Evolutionary conservation across 371 early-diverging fungal genomes (phyloP), one percentile per base, ranked within the genome.

Genomic region (Rhizomucor pusillus): DNA sequence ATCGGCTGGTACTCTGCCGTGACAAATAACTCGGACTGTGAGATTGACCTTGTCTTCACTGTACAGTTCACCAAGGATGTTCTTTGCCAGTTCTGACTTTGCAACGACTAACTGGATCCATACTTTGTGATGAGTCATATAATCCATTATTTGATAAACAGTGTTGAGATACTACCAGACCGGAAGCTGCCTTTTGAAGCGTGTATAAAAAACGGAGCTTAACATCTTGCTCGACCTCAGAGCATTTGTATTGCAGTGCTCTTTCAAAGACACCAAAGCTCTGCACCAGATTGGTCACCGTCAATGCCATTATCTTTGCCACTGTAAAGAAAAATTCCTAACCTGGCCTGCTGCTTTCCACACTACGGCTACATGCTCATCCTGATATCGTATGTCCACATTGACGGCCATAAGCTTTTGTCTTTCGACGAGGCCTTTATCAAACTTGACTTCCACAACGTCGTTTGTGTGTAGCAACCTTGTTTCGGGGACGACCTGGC

Each of bases 281-380:
- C 69, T 62, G 34, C 16, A 9, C 18, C 14, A 47, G 39, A 29
- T 29, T 3, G 5, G 5, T 7, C 29, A 29, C 3, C 3, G 7
- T 29, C 29, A 29, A 29, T 29, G 29, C 29, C 7, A 5, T 29
- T 29, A 7, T 29, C 5, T n/a, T n/a, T n/a, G n/a, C n/a, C 5
- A 6, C 16, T 19, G 22, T 12, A 14, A 45, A 24, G 43, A 13
- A 22, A 0, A 36, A 12, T 16, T 50, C 24, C 43, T 54, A 22
- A 77, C 77, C 56, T 66, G 73, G 19, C 82, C 82, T 33, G 80
- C 65, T 11, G 80, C 73, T 47, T 82, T 82, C 69, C 77, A 73
- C 0, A 76, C 77, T 23, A 82, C 63, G 9, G 79, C 82, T 1
- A 82, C 34, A 43, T 80, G 54, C 2, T 70, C 62, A 39, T 82